phyloP scores from a whole-genome alignment of 257 asterid genomes.

The Capsicum pubescens region DNA sequence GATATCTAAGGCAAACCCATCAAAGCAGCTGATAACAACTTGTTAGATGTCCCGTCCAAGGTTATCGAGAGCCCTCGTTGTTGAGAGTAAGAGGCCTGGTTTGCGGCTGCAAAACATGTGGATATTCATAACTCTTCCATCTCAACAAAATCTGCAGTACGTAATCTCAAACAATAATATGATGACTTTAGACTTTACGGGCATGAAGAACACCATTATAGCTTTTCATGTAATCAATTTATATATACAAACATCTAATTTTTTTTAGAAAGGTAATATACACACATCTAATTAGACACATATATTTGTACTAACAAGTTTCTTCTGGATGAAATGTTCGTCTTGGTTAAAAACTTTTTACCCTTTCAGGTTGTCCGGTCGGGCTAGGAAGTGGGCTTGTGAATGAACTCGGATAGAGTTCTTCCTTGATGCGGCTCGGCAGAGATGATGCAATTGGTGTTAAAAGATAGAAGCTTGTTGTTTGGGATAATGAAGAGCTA shows the following conservation, averaged over 20 bases:
- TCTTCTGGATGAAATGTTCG: not conserved
- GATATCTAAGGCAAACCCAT: slow-evolving; percentile 84
- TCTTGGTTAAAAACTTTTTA: slow-evolving; percentile 25
- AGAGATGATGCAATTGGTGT: slow-evolving; percentile 72
- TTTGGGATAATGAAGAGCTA: slow-evolving; percentile 46
- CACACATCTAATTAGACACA: not conserved
- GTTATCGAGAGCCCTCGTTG: slow-evolving; percentile 79
- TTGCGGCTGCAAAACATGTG: slow-evolving; percentile 83
- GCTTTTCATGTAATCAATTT: not conserved
- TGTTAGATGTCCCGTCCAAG: slow-evolving; percentile 90
- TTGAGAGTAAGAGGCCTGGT: slow-evolving; percentile 43
- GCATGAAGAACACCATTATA: not conserved
- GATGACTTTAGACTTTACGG: not conserved
- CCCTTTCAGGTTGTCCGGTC: slow-evolving; percentile 88
- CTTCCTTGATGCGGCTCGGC: slow-evolving; percentile 73
- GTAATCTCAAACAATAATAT: not conserved
- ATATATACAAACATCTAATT: not conserved
- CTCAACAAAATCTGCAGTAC: slow-evolving; percentile 37
- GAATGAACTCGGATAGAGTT: slow-evolving; percentile 69
- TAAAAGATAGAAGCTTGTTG: slow-evolving; percentile 53
- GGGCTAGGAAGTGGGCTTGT: slow-evolving; percentile 82
- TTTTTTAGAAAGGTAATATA: no score
- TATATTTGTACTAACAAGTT: not conserved
- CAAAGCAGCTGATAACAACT: slow-evolving; percentile 93
- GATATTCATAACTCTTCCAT: slow-evolving; percentile 82